These are phyloP conservation scores for Elongisporangium senticosum DNA, from an alignment of 352 stramenopile species.

Conservation along the genomic window DNA sequence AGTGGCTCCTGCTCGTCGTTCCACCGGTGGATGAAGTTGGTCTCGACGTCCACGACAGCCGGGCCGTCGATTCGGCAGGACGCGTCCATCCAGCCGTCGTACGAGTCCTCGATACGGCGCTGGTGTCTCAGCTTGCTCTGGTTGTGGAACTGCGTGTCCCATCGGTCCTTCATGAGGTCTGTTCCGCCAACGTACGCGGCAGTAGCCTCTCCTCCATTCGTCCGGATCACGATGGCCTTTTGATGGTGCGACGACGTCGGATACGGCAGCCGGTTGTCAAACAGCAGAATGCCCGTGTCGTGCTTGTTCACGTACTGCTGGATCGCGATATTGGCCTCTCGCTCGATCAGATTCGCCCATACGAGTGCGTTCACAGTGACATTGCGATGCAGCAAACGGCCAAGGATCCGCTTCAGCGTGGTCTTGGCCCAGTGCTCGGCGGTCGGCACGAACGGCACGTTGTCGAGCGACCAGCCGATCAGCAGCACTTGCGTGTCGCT, in stretches of 20 bases:
- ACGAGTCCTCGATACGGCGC: conserved; percentile 17
- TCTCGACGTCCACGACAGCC: conserved; percentile 38
- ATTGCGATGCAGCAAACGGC: conserved; percentile 22
- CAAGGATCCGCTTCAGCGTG: conserved; percentile 27
- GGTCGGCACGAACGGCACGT: conserved; percentile 50
- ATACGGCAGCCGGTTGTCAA: conserved; percentile 38
- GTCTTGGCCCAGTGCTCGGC: conserved; percentile 18
- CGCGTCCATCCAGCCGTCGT: conserved; percentile 52
- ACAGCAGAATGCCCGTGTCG: conserved; percentile 23
- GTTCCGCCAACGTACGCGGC: conserved; percentile 47
- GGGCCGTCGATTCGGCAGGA: conserved; percentile 37
- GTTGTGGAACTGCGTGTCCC: conserved; percentile 51
- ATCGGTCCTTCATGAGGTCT: conserved; percentile 51
- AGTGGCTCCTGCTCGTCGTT: conserved; percentile 30
- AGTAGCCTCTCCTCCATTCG: conserved; percentile 1
- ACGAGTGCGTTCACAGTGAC: conserved; percentile 50
- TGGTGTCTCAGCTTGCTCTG: conserved; percentile 23
- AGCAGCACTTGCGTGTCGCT: conserved; percentile 40
- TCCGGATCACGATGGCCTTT: conserved; percentile 33
- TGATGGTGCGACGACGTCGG: conserved; percentile 36
- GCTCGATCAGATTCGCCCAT: conserved; percentile 60
- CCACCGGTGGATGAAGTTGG: conserved; percentile 53
- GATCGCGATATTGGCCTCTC: conserved; percentile 44
- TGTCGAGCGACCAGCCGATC: conserved; percentile 55
- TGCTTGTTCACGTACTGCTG: conserved; percentile 48